phyloP scores from a whole-genome alignment of 805 yeast genomes.

The Hanseniaspora clermontiae region DNA sequence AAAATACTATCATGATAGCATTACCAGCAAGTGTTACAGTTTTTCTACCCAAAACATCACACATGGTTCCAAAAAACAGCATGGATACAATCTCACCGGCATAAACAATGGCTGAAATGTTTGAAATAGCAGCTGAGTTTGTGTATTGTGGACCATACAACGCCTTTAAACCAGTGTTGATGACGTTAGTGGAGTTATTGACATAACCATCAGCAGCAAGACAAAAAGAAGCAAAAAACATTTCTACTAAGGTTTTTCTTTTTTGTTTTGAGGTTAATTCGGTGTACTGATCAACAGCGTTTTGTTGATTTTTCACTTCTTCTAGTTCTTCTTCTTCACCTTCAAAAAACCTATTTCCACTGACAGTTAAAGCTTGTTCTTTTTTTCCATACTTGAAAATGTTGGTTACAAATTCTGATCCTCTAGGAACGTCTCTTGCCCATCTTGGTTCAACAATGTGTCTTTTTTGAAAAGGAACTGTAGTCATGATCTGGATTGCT shows the following conservation, averaged over 20 bases:
- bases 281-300: background rate
- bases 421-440: slow-evolving; percentile 11
- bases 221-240: slow-evolving; percentile 25
- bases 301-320: background rate
- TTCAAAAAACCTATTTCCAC: slow-evolving; percentile 1
- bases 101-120: slow-evolving; percentile 77
- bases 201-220: slow-evolving; percentile 88
- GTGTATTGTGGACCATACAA: slow-evolving; percentile 56
- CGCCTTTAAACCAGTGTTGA: slow-evolving; percentile 50
- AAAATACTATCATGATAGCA: slow-evolving; percentile 57
- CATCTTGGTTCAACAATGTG: slow-evolving; percentile 6
- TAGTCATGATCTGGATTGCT: background rate
- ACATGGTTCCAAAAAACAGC: slow-evolving; percentile 62
- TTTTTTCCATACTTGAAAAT: slow-evolving; percentile 1
- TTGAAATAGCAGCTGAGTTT: slow-evolving; percentile 56
- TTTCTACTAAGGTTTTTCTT: slow-evolving; percentile 3
- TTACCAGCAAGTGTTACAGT: slow-evolving; percentile 74
- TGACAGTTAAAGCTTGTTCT: background rate
- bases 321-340: background rate
- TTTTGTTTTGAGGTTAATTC: slow-evolving; percentile 2
- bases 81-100: slow-evolving; percentile 88
- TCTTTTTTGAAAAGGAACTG: slow-evolving; percentile 10
- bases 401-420: slow-evolving; percentile 1
- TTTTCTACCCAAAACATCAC: slow-evolving; percentile 73
- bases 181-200: slow-evolving; percentile 72